Evolutionary conservation across 2,329 filamentous ascomycete genomes (phyloP).

Genomic region (Colletotrichum camelliae): DNA sequence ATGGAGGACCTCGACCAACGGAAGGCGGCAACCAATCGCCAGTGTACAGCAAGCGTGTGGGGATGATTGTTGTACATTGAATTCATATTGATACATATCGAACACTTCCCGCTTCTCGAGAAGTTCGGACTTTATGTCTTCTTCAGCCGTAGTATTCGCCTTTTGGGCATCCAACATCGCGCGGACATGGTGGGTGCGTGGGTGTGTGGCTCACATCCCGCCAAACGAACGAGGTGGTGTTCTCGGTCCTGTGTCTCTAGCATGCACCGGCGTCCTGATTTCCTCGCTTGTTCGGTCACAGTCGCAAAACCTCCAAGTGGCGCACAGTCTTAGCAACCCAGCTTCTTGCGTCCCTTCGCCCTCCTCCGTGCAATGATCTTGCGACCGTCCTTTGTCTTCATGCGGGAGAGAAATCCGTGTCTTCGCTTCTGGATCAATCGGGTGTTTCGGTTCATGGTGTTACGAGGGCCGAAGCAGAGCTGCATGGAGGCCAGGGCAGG

Average conservation of each 20-base stretch:
- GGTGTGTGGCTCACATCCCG: neutral
- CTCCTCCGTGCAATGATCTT: constrained; percentile 58
- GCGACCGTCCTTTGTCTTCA: constrained; percentile 55
- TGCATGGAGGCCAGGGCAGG: constrained; percentile 57
- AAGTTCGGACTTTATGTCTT: neutral
- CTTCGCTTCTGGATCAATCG: constrained; percentile 64
- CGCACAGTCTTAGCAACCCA: constrained; percentile 27
- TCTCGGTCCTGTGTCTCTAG: neutral
- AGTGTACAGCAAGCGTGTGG: neutral
- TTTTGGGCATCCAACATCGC: neutral
- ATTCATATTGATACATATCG: constrained; percentile 19
- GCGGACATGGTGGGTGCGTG: neutral
- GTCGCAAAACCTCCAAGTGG: neutral
- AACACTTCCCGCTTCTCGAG: neutral
- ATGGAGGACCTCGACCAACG: neutral
- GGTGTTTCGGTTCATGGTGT: constrained; percentile 61
- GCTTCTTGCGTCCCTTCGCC: constrained; percentile 55
- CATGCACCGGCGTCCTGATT: neutral
- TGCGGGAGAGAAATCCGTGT: constrained; percentile 60
- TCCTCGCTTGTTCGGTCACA: neutral
- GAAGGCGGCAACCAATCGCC: neutral
- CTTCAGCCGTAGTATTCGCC: neutral
- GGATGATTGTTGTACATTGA: constrained; percentile 9
- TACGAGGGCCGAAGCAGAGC: constrained; percentile 63
- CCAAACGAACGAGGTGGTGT: neutral